These are phyloP conservation scores for Boletus holoroseus DNA, from an alignment of 1,284 basidiomycete genomes.

Conservation along the genomic window DNA sequence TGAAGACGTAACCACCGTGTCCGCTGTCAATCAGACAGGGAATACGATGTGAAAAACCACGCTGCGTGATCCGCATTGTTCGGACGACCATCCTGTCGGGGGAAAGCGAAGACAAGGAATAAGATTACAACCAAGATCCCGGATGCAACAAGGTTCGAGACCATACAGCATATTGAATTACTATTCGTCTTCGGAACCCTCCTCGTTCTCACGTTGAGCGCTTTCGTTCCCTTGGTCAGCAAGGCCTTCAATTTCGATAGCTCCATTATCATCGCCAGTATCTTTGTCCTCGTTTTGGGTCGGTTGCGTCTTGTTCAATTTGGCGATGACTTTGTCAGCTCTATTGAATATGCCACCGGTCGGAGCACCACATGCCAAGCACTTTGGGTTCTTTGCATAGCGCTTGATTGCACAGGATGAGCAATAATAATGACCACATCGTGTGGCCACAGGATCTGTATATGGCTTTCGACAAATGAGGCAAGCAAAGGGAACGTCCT, in stretches of 20 bases:
- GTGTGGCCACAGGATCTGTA: conserved; percentile 91
- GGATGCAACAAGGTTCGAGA: conserved; percentile 18
- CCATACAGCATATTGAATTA: conserved; percentile 27
- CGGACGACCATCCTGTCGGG: conserved; percentile 15
- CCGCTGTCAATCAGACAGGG: conserved; percentile 12
- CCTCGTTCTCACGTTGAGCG: conserved; percentile 31
- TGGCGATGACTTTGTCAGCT: conserved; percentile 77
- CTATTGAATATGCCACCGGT: conserved; percentile 95
- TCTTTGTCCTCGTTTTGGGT: conserved; percentile 44
- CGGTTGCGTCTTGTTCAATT: conserved; percentile 60
- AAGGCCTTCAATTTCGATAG: conserved; percentile 62
- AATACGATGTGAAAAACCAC: conserved; percentile 5
- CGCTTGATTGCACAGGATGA: conserved; percentile 91
- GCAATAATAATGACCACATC: conserved; percentile 97
- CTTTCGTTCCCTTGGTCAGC: conserved; percentile 31
- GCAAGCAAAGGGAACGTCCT: conserved; percentile 96
- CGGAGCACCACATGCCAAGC: conserved; percentile 88
- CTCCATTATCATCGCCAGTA: conserved; percentile 37
- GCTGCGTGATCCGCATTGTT: conserved; percentile 17
- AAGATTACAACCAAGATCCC: conserved; percentile 18
- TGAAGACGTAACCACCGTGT: conserved; percentile 5
- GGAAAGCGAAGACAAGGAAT: conserved; percentile 12
- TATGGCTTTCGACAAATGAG: conserved; percentile 93
- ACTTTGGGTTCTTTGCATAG: conserved; percentile 92
- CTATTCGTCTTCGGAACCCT: conserved; percentile 34